A percentile compares a stretch with the other conserved stretches of the same genome.
Conservation (phyloP, 192 early-diverging fungal genomes). For the Coemansia sp. region DNA sequence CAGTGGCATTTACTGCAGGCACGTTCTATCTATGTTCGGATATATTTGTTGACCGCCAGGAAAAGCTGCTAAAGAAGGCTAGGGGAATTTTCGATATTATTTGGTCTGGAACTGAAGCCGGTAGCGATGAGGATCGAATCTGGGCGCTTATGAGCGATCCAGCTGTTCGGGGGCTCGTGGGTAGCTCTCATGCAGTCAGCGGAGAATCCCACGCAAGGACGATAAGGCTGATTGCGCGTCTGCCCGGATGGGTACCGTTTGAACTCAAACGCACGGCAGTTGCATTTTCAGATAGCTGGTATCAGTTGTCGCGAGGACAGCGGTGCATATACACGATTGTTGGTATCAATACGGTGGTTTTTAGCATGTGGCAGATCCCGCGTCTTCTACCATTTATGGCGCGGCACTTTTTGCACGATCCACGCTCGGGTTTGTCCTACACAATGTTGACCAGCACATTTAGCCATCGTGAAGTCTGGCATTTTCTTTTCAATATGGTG, state of each 20-base stretch:
- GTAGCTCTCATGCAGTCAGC: slow-evolving; percentile 12
- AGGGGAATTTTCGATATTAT: background rate
- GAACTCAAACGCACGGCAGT: slow-evolving; percentile 34
- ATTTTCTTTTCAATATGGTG: slow-evolving; percentile 80
- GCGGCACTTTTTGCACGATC: slow-evolving; percentile 76
- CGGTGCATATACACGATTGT: slow-evolving; percentile 56
- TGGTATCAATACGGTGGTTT: slow-evolving; percentile 72
- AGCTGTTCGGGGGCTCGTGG: slow-evolving; percentile 27
- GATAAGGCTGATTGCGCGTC: slow-evolving; percentile 27
- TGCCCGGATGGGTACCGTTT: slow-evolving; percentile 40
- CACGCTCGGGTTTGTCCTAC: slow-evolving; percentile 62
- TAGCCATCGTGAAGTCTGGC: slow-evolving; percentile 70
- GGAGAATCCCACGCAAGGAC: slow-evolving; percentile 22
- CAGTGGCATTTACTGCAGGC: slow-evolving; percentile 26
- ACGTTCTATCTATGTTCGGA: slow-evolving; percentile 30
- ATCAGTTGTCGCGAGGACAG: slow-evolving; percentile 21
- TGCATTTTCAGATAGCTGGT: slow-evolving; percentile 31
- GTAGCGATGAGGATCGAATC: slow-evolving; percentile 7
- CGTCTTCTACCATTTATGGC: slow-evolving; percentile 67
- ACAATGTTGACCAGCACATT: slow-evolving; percentile 81
- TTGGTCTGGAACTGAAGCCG: background rate
- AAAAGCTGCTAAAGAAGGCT: background rate
- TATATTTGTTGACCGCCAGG: slow-evolving; percentile 11
- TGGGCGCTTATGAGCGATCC: slow-evolving; percentile 29
- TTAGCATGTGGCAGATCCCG: slow-evolving; percentile 73